phyloP scores from a whole-genome alignment of 2,329 filamentous ascomycete species.

The Epichloe festucae region DNA sequence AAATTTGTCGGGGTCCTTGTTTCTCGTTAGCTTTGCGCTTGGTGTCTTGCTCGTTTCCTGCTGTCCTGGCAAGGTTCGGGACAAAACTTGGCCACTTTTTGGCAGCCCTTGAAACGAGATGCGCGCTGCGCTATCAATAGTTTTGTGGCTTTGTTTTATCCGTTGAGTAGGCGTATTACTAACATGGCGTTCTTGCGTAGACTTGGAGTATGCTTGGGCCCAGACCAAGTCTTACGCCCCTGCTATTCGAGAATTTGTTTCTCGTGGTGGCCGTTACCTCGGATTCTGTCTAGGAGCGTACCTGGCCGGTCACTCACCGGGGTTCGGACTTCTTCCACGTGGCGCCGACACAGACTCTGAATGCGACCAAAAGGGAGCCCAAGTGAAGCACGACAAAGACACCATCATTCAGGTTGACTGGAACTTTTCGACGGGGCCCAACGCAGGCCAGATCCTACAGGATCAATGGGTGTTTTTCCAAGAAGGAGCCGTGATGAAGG shows the following conservation, averaged over 20 bases:
- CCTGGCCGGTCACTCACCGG: constrained; percentile 12
- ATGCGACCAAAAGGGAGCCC: constrained; percentile 6
- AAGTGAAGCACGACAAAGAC: constrained; percentile 10
- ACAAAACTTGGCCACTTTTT: not conserved
- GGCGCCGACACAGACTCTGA: constrained; percentile 9
- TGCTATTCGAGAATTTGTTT: constrained; percentile 11
- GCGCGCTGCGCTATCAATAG: not conserved
- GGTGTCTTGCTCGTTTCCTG: not conserved
- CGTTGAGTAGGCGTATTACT: not conserved
- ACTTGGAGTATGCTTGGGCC: constrained; percentile 10
- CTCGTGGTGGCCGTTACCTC: constrained; percentile 13
- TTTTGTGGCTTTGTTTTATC: not conserved
- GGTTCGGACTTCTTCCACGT: constrained; percentile 11
- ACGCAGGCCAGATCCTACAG: constrained; percentile 8
- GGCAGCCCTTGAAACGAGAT: not conserved
- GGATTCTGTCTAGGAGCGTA: constrained; percentile 18
- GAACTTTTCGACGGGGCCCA: constrained; percentile 9
- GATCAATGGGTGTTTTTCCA: constrained; percentile 16
- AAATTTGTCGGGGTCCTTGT: not conserved
- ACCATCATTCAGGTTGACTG: constrained; percentile 15
- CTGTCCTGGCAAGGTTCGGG: not conserved
- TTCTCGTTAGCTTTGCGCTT: not conserved
- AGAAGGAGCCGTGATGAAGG: constrained; percentile 12
- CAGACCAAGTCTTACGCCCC: constrained; percentile 8
- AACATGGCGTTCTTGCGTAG: constrained; percentile 4